Conservation (phyloP, 2,329 filamentous ascomycete species). For the Penicillium janthinellum region DNA sequence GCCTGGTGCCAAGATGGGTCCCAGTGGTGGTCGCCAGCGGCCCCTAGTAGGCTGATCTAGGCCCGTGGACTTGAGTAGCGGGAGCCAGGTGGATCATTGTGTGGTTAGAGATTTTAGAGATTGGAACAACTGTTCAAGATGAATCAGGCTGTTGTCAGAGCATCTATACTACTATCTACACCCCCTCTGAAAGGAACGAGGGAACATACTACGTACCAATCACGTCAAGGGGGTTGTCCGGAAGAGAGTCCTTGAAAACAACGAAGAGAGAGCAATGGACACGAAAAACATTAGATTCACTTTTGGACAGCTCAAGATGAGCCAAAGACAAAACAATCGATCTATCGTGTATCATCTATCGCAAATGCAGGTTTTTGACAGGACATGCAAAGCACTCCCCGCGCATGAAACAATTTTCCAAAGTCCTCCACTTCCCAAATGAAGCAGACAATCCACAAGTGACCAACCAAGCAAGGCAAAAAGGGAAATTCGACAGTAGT, state of each 20-base stretch:
- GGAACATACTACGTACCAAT: neutral
- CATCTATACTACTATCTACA: neutral
- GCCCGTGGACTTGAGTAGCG: neutral
- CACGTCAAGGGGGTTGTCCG: neutral
- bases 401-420: neutral
- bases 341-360: neutral
- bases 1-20: neutral
- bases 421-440: neutral
- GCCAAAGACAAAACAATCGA: neutral
- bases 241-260: too few species aligned
- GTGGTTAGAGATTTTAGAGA: neutral
- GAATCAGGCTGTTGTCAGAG: neutral
- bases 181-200: neutral
- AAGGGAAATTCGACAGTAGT: neutral
- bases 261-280: too few species aligned
- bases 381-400: neutral
- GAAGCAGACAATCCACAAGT: neutral
- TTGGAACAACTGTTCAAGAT: neutral
- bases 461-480: neutral
- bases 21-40: neutral
- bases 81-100: neutral
- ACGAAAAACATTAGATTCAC: neutral
- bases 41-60: neutral
- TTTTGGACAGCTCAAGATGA: neutral
- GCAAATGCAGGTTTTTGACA: neutral